phyloP scores from a whole-genome alignment of 805 yeast genomes.

The Teunomyces lycoperdinae region DNA sequence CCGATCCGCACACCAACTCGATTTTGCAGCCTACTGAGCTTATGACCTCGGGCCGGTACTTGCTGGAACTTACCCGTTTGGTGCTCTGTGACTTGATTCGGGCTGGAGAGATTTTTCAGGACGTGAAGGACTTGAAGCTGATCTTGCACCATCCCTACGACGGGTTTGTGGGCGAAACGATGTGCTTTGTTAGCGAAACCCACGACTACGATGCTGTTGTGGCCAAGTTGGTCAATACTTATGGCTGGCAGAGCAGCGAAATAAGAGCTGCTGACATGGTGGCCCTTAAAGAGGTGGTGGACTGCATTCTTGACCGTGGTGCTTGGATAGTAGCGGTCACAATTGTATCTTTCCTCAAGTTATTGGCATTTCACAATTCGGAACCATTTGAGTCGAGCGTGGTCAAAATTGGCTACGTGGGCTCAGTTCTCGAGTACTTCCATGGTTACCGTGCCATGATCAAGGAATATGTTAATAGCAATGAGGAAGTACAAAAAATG shows the following conservation, averaged over 20 bases:
- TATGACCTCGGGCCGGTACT: slow-evolving; percentile 53
- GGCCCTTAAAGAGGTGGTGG: slow-evolving; percentile 29
- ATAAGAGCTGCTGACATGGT: slow-evolving; percentile 25
- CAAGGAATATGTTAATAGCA: slow-evolving; percentile 17
- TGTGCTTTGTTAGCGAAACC: slow-evolving; percentile 38
- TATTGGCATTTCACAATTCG: slow-evolving; percentile 19
- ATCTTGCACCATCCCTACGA: slow-evolving; percentile 20
- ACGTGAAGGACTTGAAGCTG: slow-evolving; percentile 6
- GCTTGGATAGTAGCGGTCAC: slow-evolving; percentile 42
- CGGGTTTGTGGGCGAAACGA: slow-evolving; percentile 40
- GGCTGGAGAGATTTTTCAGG: slow-evolving; percentile 25
- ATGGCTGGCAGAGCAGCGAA: slow-evolving; percentile 17
- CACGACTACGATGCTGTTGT: slow-evolving; percentile 17
- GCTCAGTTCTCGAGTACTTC: slow-evolving; percentile 50
- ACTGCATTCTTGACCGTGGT: slow-evolving; percentile 42
- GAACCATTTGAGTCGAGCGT: slow-evolving; percentile 11
- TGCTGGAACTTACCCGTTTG: slow-evolving; percentile 51
- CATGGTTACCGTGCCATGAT: slow-evolving; percentile 33
- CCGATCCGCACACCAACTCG: slow-evolving; percentile 19
- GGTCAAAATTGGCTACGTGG: slow-evolving; percentile 47
- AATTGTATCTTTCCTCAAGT: slow-evolving; percentile 36
- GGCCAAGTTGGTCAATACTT: slow-evolving; percentile 17
- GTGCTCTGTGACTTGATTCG: slow-evolving; percentile 35
- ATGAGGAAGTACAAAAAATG: slow-evolving; percentile 20
- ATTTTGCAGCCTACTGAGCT: slow-evolving; percentile 58